These are phyloP conservation scores for Aspergillus japonicus DNA, from an alignment of 2,329 filamentous ascomycete genomes.

Conservation along the genomic window DNA sequence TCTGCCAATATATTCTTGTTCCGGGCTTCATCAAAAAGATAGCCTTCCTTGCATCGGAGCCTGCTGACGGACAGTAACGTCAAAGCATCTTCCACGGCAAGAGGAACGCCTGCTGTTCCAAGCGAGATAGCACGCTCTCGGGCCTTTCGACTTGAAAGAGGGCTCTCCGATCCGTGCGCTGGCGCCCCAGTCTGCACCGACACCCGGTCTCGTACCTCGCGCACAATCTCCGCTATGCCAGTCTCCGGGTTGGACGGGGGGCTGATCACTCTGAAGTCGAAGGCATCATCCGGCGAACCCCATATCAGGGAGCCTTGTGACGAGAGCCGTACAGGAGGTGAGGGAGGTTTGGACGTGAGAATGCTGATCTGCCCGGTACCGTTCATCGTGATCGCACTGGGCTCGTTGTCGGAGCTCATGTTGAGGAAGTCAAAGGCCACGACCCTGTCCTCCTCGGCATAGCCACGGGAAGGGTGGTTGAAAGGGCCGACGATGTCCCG, in stretches of 20 bases:
- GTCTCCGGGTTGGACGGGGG: constrained; percentile 30
- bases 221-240: constrained; percentile 31
- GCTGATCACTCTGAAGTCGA: constrained; percentile 32
- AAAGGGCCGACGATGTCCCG: constrained; percentile 47
- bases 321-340: constrained; percentile 39
- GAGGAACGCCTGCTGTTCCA: constrained; percentile 26
- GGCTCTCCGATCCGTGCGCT: constrained; percentile 12
- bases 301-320: constrained; percentile 37
- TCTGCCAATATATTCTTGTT: constrained; percentile 58
- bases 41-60: constrained; percentile 55
- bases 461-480: constrained; percentile 45
- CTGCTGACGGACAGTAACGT: constrained; percentile 43
- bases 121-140: constrained; percentile 37
- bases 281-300: constrained; percentile 27
- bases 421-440: constrained; percentile 63
- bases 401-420: constrained; percentile 46
- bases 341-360: constrained; percentile 47
- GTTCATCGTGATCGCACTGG: constrained; percentile 54
- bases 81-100: constrained; percentile 41
- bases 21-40: constrained; percentile 52
- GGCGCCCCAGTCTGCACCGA: constrained; percentile 16
- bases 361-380: constrained; percentile 53
- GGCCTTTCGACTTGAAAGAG: constrained; percentile 39
- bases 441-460: constrained; percentile 49
- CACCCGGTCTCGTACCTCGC: constrained; percentile 28